Percentiles rank a stretch among this genome's conserved stretches.
Conservation (phyloP, 2,329 filamentous ascomycete species). For the Xylaria sp. region DNA sequence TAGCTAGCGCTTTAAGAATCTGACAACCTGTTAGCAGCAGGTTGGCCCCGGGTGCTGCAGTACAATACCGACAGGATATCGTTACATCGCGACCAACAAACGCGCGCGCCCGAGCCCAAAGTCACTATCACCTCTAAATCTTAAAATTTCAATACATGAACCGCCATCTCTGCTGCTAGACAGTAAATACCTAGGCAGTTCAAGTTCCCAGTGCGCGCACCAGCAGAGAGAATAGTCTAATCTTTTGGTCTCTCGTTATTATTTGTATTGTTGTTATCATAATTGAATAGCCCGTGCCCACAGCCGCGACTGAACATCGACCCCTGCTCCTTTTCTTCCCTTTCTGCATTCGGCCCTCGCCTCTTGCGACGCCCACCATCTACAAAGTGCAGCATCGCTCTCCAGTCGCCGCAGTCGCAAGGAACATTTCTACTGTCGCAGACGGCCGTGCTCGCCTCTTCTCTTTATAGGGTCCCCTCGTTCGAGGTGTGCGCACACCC, state of each 20-base stretch:
- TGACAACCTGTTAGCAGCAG: conserved; percentile 6
- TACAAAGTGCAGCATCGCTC: background rate
- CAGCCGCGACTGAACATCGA: conserved; percentile 16
- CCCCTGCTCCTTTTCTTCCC: conserved; percentile 11
- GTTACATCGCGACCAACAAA: conserved; percentile 34
- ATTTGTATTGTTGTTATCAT: conserved; percentile 1
- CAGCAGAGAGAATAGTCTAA: background rate
- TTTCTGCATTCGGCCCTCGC: background rate
- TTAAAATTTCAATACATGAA: background rate
- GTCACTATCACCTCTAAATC: conserved; percentile 1
- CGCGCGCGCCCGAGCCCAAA: conserved; percentile 32
- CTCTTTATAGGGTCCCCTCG: background rate
- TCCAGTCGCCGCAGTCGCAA: background rate
- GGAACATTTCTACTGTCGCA: conserved; percentile 10
- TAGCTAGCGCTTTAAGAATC: conserved; percentile 29
- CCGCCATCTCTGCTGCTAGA: background rate
- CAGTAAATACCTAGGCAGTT: conserved; percentile 3
- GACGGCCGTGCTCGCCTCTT: background rate
- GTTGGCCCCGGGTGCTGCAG: background rate
- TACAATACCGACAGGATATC: conserved; percentile 16
- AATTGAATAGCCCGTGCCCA: background rate
- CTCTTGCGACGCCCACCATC: background rate
- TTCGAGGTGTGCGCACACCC: conserved; percentile 38
- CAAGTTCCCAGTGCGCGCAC: conserved; percentile 6
- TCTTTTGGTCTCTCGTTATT: conserved; percentile 12